A percentile compares a stretch with the other conserved stretches of the same genome.
Conservation (phyloP, 768 basidiomycete genomes). For the Pulveroboletus sp. region DNA sequence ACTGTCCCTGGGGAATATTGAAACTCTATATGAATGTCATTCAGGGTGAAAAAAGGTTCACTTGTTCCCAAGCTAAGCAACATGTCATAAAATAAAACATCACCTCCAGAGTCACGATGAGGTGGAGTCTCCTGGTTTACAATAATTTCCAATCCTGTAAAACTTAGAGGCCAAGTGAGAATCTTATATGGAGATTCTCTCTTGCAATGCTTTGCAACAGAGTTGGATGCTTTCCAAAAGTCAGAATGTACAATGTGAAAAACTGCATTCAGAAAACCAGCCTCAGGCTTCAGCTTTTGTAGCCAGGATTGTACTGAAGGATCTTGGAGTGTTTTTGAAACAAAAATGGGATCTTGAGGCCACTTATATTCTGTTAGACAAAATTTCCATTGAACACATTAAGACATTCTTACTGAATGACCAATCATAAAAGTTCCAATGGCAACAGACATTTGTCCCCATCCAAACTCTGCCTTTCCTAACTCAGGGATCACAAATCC, state of each 20-base stretch:
- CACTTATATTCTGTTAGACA: too few species aligned
- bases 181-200: neutral
- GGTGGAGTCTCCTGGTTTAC: slow-evolving; percentile 1
- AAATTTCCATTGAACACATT: too few species aligned
- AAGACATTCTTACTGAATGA: too few species aligned
- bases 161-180: neutral
- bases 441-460: too few species aligned
- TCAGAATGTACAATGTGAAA: neutral
- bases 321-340: neutral
- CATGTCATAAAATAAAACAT: neutral
- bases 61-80: slow-evolving; percentile 5
- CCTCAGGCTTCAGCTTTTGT: neutral
- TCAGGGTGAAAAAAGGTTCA: neutral
- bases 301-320: neutral
- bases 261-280: neutral
- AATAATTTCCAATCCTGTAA: too few species aligned
- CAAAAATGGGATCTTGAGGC: neutral
- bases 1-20: neutral
- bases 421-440: too few species aligned
- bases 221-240: neutral
- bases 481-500: neutral
- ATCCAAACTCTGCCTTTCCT: too few species aligned
- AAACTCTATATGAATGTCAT: neutral
- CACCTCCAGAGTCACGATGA: neutral
- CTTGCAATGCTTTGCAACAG: neutral